Conservation (phyloP, 228 moss, liverwort and hornwort genomes). For the Sphagnum fallax region DNA sequence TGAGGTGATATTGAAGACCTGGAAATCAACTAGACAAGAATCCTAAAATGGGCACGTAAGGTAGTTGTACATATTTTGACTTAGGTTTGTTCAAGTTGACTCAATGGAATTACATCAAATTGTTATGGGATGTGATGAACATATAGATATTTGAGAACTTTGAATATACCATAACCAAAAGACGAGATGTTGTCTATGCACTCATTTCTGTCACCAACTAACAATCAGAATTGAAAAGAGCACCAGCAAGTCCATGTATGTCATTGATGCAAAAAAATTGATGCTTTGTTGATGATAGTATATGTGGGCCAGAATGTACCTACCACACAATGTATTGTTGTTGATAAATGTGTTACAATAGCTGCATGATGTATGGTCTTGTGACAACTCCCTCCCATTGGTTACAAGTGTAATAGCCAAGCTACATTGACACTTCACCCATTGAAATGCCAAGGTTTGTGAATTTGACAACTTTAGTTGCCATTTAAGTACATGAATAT, state of each 20-base stretch:
- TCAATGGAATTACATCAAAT: too few relatives aligned
- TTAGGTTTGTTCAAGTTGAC: too few relatives aligned
- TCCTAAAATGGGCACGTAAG: too few relatives aligned
- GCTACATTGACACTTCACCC: slow-evolving; percentile 69
- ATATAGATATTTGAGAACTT: slow-evolving; percentile 40
- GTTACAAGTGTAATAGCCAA: slow-evolving; percentile 87
- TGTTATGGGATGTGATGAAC: background rate
- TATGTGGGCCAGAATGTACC: background rate
- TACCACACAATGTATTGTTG: too few relatives aligned
- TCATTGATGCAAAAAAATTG: background rate
- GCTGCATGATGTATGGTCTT: background rate
- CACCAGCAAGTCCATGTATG: slow-evolving; percentile 56
- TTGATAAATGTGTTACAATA: background rate
- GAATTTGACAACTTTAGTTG: background rate
- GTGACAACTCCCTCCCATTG: background rate
- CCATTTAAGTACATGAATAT: too few relatives aligned
- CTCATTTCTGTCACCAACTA: slow-evolving; percentile 62
- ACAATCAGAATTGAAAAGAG: slow-evolving; percentile 43
- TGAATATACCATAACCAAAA: slow-evolving; percentile 67
- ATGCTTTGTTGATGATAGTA: background rate
- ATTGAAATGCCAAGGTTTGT: slow-evolving; percentile 95
- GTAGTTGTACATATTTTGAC: too few relatives aligned
- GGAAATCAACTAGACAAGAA: too few relatives aligned
- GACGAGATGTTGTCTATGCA: slow-evolving; percentile 91
- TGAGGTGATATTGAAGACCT: too few relatives aligned